A percentile compares a stretch with the other conserved stretches of the same genome.
Evolutionary conservation across 2,329 filamentous ascomycete species (phyloP).

Genomic region (Aspergillus fumigatiaffinis): DNA sequence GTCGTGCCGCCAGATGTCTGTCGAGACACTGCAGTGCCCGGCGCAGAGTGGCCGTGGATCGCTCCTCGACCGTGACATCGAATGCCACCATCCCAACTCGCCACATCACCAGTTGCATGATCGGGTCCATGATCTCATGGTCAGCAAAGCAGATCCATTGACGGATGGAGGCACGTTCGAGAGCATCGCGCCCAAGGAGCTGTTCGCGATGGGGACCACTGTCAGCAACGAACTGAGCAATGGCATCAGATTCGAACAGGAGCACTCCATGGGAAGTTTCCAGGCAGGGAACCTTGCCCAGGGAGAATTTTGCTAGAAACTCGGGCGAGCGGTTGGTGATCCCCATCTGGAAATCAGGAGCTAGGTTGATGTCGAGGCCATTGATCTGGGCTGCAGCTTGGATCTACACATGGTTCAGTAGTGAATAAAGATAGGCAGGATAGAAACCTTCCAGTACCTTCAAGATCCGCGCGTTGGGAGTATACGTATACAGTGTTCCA

Average conservation of each 20-base stretch:
- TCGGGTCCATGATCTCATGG: constrained; percentile 19
- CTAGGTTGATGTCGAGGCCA: constrained; percentile 19
- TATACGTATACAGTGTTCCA: too few relatives aligned
- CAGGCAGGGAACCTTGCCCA: constrained; percentile 51
- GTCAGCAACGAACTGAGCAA: constrained; percentile 45
- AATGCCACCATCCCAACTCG: constrained; percentile 16
- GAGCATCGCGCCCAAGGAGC: constrained; percentile 43
- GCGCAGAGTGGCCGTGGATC: constrained; percentile 15
- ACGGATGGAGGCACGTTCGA: constrained; percentile 41
- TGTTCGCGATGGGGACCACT: constrained; percentile 44
- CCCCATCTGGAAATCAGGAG: constrained; percentile 39
- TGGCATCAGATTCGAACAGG: constrained; percentile 47
- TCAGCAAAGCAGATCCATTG: constrained; percentile 48
- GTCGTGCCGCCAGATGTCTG: constrained; percentile 13
- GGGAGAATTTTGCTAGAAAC: constrained; percentile 50
- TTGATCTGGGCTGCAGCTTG: constrained; percentile 37
- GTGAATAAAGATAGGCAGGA: too few relatives aligned
- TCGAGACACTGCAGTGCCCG: constrained; percentile 20
- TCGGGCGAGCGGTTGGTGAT: constrained; percentile 44
- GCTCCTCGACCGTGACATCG: constrained; percentile 18
- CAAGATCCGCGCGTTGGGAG: too few relatives aligned
- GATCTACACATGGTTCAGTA: constrained; percentile 10
- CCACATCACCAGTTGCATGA: constrained; percentile 19
- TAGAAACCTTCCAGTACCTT: too few relatives aligned
- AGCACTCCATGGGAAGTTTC: constrained; percentile 46